Base-by-base conservation (phyloP, 257 asterid species). In the Primulina huaijiensis region DNA sequence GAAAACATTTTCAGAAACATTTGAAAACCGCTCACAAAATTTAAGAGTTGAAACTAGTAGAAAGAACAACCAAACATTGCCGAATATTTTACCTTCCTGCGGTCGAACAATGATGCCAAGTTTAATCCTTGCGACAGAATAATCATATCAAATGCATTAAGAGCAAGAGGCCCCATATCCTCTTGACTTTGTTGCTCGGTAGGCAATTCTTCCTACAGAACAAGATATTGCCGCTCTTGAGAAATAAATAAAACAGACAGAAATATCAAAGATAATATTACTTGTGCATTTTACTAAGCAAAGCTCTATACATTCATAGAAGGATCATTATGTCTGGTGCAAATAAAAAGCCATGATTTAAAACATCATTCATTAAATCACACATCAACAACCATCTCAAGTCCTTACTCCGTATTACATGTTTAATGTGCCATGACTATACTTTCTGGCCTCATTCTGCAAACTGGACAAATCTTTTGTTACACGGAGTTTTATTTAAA, bases 81-180 rank as follows among this genome's bases (percentile, higher is more conserved):
- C 23, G 46, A 29, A 6, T 6, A 61, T 65, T 64, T 77, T 86
- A 94, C 99, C 96, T 88, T 80, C 77, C 87, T 81, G 61, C 97
- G 97, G 59, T 91, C 91, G 67, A 94, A 94, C 75, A 94, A 71
- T 12, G 97, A 77, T 19, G 97, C 84, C 68, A 94, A 94, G 75
- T 94, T 89, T 67, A 94, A 81, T 53, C 99, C 99, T 83, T 94
- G 97, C 73, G 99, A 94, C 50, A 94, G 96, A 79, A 88, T 80
- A 62, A 94, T 94, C 85, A 94, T 79, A 80, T 94, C 99, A 72
- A 94, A 91, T 62, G 99, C 99, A 85, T 91, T 94, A 58, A 94
- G 93, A 76, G 71, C 85, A 82, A 94, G 84, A 68, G 99, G 99
- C 69, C 86, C 95, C 75, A 64, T 81, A 80, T 89, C 89, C 65